A percentile compares a stretch with the other conserved stretches of the same genome.
Conservation (phyloP, 192 early-diverging fungal species). For the Spinellus fusiger region DNA sequence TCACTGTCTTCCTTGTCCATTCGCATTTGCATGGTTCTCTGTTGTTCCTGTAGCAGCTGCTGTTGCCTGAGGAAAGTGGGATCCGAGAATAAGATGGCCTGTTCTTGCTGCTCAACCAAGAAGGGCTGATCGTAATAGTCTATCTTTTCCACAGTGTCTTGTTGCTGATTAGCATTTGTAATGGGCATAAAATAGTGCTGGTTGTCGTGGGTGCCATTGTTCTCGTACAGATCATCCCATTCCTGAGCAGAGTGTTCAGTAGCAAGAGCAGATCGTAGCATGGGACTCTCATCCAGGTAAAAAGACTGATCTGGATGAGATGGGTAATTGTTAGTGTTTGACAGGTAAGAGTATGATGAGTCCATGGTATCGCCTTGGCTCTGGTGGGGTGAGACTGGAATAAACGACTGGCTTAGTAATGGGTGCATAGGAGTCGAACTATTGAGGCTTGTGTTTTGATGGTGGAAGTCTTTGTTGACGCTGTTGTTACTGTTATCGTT, state of each 20-base stretch:
- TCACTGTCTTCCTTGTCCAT: slow-evolving; percentile 10
- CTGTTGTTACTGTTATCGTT: not conserved
- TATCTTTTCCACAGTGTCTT: not conserved
- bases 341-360: not conserved
- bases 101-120: slow-evolving; percentile 1
- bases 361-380: not conserved
- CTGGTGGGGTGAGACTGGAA: not conserved
- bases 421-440: not conserved
- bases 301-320: not conserved
- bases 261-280: not conserved
- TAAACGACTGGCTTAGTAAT: not conserved
- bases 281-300: too few relatives aligned
- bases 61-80: slow-evolving; percentile 19
- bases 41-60: slow-evolving; percentile 24
- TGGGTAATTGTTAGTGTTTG: not conserved
- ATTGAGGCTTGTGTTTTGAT: not conserved
- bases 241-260: too few relatives aligned
- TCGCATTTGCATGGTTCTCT: slow-evolving; percentile 16
- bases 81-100: slow-evolving; percentile 20
- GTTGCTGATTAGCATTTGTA: not conserved
- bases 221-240: too few relatives aligned
- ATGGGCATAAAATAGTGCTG: not conserved
- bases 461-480: not conserved
- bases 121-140: not conserved
- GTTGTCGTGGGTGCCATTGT: not conserved